Evolutionary conservation across 2,329 filamentous ascomycete genomes (phyloP).

Genomic region (Colletotrichum sp.): DNA sequence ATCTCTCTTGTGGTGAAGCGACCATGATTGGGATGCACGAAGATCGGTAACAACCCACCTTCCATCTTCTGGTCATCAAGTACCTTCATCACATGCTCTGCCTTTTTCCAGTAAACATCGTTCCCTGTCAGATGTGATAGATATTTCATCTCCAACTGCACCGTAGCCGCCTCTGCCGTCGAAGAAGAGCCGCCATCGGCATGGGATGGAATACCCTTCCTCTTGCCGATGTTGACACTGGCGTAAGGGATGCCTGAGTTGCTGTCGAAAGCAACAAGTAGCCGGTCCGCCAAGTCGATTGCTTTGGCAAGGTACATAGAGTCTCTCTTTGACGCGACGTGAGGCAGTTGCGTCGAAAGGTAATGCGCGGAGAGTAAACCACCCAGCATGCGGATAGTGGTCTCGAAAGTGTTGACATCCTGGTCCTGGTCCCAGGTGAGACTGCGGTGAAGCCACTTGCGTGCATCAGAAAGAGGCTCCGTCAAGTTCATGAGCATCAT

Average conservation of each 20-base stretch:
- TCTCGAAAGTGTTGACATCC: slow-evolving; percentile 79
- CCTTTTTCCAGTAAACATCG: neutral
- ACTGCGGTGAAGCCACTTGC: slow-evolving; percentile 72
- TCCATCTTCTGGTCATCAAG: slow-evolving; percentile 80
- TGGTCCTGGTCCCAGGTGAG: slow-evolving; percentile 73
- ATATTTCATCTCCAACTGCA: neutral
- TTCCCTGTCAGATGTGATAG: neutral
- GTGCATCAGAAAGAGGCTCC: slow-evolving; percentile 67
- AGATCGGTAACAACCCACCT: slow-evolving; percentile 91
- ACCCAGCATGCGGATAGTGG: slow-evolving; percentile 79
- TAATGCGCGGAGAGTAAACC: slow-evolving; percentile 35
- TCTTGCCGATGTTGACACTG: slow-evolving; percentile 84
- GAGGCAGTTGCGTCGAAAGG: neutral
- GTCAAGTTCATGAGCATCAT: slow-evolving; percentile 83
- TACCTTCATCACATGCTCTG: slow-evolving; percentile 71
- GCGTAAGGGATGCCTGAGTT: slow-evolving; percentile 86
- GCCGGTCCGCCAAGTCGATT: slow-evolving; percentile 62
- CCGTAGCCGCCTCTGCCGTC: slow-evolving; percentile 69
- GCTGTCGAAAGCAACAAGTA: slow-evolving; percentile 87
- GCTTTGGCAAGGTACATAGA: neutral
- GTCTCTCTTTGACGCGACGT: neutral
- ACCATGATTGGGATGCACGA: slow-evolving; percentile 79
- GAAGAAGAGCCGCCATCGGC: slow-evolving; percentile 87
- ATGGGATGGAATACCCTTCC: slow-evolving; percentile 79
- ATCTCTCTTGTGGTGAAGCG: slow-evolving; percentile 85